Evolutionary conservation across 1,139 yeast genomes (phyloP).

Genomic region (Scheffersomyces stambukii): DNA sequence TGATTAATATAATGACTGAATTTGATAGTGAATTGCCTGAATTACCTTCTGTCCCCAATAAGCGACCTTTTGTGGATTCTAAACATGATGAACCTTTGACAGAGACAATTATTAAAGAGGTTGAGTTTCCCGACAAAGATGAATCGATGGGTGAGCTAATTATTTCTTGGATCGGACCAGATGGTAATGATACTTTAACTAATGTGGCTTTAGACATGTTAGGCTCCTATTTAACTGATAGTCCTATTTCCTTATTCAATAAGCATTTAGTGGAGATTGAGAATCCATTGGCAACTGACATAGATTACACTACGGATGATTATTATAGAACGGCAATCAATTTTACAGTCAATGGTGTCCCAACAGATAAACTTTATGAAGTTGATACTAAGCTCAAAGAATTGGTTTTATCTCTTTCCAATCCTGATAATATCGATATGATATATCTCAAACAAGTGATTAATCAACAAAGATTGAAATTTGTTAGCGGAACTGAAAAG

Average conservation of each 20-base stretch:
- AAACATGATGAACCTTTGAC: constrained; percentile 40
- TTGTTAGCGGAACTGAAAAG: constrained; percentile 62
- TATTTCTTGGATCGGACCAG: constrained; percentile 84
- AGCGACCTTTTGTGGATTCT: constrained; percentile 83
- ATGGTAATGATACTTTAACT: constrained; percentile 44
- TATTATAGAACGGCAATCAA: constrained; percentile 57
- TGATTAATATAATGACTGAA: constrained; percentile 53
- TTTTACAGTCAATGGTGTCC: constrained; percentile 69
- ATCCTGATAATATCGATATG: constrained; percentile 53
- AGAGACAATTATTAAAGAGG: constrained; percentile 40
- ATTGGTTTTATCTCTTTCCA: constrained; percentile 49
- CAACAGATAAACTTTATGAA: constrained; percentile 54
- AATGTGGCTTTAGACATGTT: constrained; percentile 70
- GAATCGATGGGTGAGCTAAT: constrained; percentile 77
- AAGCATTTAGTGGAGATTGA: constrained; percentile 74
- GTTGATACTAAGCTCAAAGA: constrained; percentile 51
- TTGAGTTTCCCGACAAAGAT: constrained; percentile 86
- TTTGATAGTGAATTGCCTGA: constrained; percentile 60
- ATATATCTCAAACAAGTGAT: constrained; percentile 62
- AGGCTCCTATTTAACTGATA: constrained; percentile 72
- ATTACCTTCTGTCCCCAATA: constrained; percentile 29
- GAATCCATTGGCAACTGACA: constrained; percentile 75
- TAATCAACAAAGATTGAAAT: constrained; percentile 60
- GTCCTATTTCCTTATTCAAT: constrained; percentile 66
- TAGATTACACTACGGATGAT: constrained; percentile 67